Evolutionary conservation across 164 flowering plant species (phyloP).

Genomic region (Euptelea pleiosperma): DNA sequence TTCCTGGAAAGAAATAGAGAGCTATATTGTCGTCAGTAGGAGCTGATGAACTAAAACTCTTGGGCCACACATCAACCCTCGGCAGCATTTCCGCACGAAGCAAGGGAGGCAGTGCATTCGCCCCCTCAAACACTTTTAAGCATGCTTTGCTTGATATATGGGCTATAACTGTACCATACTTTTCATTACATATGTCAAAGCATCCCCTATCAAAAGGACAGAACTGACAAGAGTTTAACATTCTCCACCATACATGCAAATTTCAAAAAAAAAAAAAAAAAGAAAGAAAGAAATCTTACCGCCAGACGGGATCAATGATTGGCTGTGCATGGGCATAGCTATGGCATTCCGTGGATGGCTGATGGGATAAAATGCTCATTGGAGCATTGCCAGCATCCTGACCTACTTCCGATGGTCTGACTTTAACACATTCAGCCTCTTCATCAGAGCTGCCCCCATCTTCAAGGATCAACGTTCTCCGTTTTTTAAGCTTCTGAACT

Average conservation of each 20-base stretch:
- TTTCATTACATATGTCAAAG: conserved; percentile 19
- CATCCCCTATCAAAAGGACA: conserved; percentile 38
- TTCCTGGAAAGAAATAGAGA: conserved; percentile 54
- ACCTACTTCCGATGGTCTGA: neutral
- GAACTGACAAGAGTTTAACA: neutral
- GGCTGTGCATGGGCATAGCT: conserved; percentile 32
- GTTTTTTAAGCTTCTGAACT: conserved; percentile 10
- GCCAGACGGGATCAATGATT: conserved; percentile 45
- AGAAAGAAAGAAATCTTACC: conserved; percentile 23
- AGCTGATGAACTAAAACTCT: conserved; percentile 27
- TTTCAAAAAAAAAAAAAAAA: neutral
- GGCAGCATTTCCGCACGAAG: conserved; percentile 29
- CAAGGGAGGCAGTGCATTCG: conserved; percentile 27
- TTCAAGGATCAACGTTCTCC: conserved; percentile 6
- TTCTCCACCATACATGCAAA: too few species aligned
- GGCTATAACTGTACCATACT: conserved; percentile 24
- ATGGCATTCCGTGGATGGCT: neutral
- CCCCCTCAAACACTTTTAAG: conserved; percentile 31
- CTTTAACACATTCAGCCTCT: neutral
- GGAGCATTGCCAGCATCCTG: neutral
- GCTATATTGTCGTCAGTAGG: conserved; percentile 47
- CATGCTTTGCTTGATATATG: conserved; percentile 56
- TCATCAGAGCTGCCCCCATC: conserved; percentile 11
- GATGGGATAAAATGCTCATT: neutral
- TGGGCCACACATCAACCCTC: conserved; percentile 50